Conservation (phyloP, 129 eudicot species). For the Calendula officinalis region DNA sequence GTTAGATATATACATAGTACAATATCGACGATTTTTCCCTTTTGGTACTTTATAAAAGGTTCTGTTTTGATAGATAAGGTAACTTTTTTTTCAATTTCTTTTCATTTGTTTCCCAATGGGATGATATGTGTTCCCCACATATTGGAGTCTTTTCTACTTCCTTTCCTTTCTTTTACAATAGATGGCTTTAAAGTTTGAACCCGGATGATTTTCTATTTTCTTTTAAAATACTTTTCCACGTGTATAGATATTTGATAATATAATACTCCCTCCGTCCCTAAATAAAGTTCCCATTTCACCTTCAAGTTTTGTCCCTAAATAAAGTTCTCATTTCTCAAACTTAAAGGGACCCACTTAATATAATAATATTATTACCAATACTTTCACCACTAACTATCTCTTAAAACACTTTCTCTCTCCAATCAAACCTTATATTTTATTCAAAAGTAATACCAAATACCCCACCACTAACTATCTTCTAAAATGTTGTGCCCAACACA, state of each 20-base stretch:
- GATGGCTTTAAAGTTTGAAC: conserved; percentile 35
- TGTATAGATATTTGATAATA: conserved; percentile 5
- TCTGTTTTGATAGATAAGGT: neutral
- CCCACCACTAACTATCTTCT: too few species aligned
- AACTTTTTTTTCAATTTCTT: conserved; percentile 9
- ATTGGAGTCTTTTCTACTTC: conserved; percentile 35
- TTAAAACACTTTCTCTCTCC: too few species aligned
- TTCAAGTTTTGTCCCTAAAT: too few species aligned
- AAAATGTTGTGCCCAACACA: too few species aligned
- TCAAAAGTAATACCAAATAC: too few species aligned
- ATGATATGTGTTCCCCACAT: conserved; percentile 27
- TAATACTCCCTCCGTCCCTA: too few species aligned
- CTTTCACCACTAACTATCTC: too few species aligned
- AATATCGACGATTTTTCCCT: neutral
- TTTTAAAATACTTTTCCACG: conserved; percentile 27
- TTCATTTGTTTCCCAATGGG: conserved; percentile 18
- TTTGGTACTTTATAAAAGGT: conserved; percentile 17
- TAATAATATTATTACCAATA: too few species aligned
- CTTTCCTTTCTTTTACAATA: conserved; percentile 21
- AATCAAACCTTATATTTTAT: too few species aligned
- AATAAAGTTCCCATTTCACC: too few species aligned
- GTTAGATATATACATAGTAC: neutral
- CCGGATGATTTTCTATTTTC: conserved; percentile 20
- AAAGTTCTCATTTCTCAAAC: too few species aligned
- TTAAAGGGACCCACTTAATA: too few species aligned